phyloP scores from a whole-genome alignment of 2,329 filamentous ascomycete species.

The Lachnellula subtilissima region DNA sequence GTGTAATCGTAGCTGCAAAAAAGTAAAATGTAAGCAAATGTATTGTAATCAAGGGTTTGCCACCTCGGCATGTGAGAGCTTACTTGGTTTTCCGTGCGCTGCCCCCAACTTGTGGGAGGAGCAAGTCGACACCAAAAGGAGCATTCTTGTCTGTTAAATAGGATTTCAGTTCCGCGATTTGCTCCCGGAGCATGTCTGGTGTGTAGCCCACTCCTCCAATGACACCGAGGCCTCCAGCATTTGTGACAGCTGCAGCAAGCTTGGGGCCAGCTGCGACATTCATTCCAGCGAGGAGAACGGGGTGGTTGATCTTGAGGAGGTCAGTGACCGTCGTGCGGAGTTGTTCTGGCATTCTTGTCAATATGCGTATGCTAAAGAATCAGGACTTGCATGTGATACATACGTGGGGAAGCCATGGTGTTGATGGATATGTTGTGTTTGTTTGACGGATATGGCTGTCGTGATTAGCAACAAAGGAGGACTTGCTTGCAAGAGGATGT shows the following conservation, averaged over 20 bases:
- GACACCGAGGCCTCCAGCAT: constrained; percentile 93
- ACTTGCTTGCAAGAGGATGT: neutral
- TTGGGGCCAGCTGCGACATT: constrained; percentile 97
- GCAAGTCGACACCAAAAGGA: constrained; percentile 89
- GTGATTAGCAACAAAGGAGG: neutral
- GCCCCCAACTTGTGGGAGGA: constrained; percentile 91
- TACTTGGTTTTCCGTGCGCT: constrained; percentile 92
- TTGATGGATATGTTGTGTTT: constrained; percentile 7
- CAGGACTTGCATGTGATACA: constrained; percentile 34
- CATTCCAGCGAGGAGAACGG: constrained; percentile 94
- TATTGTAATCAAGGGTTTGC: constrained; percentile 13
- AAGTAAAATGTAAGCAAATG: constrained; percentile 7
- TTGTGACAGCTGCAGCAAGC: constrained; percentile 93
- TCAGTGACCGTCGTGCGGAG: constrained; percentile 90
- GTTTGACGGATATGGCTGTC: neutral
- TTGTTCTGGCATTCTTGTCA: constrained; percentile 55
- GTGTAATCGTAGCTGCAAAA: constrained; percentile 90
- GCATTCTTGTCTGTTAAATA: constrained; percentile 85
- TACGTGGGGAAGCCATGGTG: constrained; percentile 77
- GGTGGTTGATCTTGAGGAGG: constrained; percentile 97
- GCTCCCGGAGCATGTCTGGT: constrained; percentile 92
- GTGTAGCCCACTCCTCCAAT: constrained; percentile 95
- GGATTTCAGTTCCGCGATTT: constrained; percentile 90
- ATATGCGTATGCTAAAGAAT: constrained; percentile 8
- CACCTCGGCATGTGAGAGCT: constrained; percentile 21